A percentile compares a stretch with the other conserved stretches of the same genome.
phyloP scores from a whole-genome alignment of 2,329 filamentous ascomycete species.

The Curvularia spicifera region DNA sequence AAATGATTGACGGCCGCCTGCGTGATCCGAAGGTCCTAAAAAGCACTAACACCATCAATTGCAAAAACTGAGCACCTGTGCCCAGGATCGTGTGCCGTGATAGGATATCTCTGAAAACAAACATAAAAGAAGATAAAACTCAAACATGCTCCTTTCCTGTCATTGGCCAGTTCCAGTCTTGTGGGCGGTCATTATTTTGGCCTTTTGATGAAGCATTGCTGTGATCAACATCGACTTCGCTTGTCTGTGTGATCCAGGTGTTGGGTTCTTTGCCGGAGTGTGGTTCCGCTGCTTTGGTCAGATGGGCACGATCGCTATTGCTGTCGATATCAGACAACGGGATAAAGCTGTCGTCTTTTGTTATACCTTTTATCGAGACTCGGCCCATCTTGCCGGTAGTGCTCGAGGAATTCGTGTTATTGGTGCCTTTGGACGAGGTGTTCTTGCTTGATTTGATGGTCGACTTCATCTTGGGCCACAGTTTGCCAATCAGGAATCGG shows the following conservation, averaged over 20 bases:
- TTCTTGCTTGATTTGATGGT: slow-evolving; percentile 19
- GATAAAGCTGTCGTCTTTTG: slow-evolving; percentile 27
- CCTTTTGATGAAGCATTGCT: slow-evolving; percentile 4
- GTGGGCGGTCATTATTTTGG: slow-evolving; percentile 4
- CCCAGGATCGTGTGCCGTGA: not conserved
- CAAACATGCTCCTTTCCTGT: slow-evolving; percentile 22
- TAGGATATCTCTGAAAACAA: not conserved
- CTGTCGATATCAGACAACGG: slow-evolving; percentile 31
- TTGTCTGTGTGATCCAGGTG: slow-evolving; percentile 15
- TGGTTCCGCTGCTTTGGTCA: slow-evolving; percentile 2
- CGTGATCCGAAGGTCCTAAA: not conserved
- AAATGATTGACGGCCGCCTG: not conserved
- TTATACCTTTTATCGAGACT: slow-evolving; percentile 27
- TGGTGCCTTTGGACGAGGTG: slow-evolving; percentile 6
- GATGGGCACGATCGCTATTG: slow-evolving; percentile 8
- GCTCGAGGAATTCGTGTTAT: slow-evolving; percentile 1
- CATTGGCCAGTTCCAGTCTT: slow-evolving; percentile 18
- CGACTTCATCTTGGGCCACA: slow-evolving; percentile 24
- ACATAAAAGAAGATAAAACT: not conserved
- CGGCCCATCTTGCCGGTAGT: slow-evolving; percentile 8
- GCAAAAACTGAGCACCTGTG: not conserved
- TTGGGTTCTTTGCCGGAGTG: slow-evolving; percentile 10
- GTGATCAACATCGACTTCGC: slow-evolving; percentile 7
- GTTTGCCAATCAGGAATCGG: slow-evolving; percentile 22
- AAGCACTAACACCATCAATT: not conserved